Percentiles rank a stretch among this genome's conserved stretches.
phyloP scores from a whole-genome alignment of 2,329 filamentous ascomycete genomes.

The Fusarium dlaminii region DNA sequence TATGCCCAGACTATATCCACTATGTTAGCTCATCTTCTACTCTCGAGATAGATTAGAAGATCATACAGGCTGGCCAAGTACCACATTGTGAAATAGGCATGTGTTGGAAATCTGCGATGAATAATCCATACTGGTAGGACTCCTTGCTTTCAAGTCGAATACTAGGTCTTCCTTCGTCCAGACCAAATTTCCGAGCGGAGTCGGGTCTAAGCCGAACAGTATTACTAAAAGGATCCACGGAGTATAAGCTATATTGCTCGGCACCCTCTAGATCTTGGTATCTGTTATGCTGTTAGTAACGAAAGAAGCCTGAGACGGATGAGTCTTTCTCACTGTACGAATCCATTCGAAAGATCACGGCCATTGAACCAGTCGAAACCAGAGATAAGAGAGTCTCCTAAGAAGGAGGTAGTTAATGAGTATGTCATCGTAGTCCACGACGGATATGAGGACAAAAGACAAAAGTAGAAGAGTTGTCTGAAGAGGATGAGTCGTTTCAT shows the following conservation, averaged over 20 bases:
- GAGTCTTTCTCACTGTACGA: constrained; percentile 66
- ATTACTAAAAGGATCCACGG: constrained; percentile 52
- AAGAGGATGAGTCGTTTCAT: constrained; percentile 9
- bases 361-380: constrained; percentile 62
- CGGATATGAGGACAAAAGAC: constrained; percentile 3
- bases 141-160: constrained; percentile 74
- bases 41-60: no score
- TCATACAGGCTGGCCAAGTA: constrained; percentile 75
- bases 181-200: constrained; percentile 49
- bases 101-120: constrained; percentile 76
- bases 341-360: constrained; percentile 72
- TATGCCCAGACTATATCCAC: constrained; percentile 60
- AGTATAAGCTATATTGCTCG: constrained; percentile 51
- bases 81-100: constrained; percentile 79
- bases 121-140: constrained; percentile 71
- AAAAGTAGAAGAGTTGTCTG: constrained; percentile 8
- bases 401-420: constrained; percentile 54
- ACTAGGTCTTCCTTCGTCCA: constrained; percentile 61
- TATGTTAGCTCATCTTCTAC: constrained; percentile 5
- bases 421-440: constrained; percentile 49
- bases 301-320: constrained; percentile 4
- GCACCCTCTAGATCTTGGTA: constrained; percentile 57
- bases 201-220: constrained; percentile 60
- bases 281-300: constrained; percentile 41
- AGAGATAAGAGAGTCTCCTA: constrained; percentile 54